Evolutionary conservation across 768 basidiomycete genomes (phyloP).

Genomic region (Tulasnella sp.): DNA sequence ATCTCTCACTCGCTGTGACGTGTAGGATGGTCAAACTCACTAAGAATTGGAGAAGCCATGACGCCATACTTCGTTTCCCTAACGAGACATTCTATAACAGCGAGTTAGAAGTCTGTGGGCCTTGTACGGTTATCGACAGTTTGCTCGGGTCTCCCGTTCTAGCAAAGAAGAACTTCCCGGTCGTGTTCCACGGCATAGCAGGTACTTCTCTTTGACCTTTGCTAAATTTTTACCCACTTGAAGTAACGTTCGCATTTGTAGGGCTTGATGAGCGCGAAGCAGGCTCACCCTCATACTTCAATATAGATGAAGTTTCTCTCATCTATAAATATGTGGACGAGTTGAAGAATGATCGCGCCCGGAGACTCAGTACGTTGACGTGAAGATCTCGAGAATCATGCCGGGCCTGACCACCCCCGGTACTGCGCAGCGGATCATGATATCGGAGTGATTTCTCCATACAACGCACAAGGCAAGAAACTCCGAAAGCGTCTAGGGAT

Average conservation of each 20-base stretch:
- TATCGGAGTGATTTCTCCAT: conserved; percentile 61
- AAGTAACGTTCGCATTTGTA: background rate
- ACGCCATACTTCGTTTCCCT: conserved; percentile 57
- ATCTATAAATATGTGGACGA: conserved; percentile 49
- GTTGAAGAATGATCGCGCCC: conserved; percentile 39
- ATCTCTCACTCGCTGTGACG: background rate
- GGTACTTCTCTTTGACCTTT: conserved; percentile 40
- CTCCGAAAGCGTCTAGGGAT: conserved; percentile 39
- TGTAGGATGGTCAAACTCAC: conserved; percentile 58
- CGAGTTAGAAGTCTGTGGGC: conserved; percentile 51
- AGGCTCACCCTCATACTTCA: conserved; percentile 68
- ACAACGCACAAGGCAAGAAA: conserved; percentile 56
- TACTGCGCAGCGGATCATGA: conserved; percentile 45
- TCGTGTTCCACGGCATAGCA: conserved; percentile 57
- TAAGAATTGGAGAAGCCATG: conserved; percentile 65
- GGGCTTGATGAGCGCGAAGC: conserved; percentile 60
- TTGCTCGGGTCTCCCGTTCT: conserved; percentile 41
- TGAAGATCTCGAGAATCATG: background rate
- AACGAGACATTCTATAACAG: conserved; percentile 57
- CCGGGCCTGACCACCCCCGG: background rate
- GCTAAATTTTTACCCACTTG: background rate
- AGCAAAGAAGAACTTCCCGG: conserved; percentile 50
- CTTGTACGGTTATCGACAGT: conserved; percentile 33
- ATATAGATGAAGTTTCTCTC: conserved; percentile 55
- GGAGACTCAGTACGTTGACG: conserved; percentile 28